A percentile compares a stretch with the other conserved stretches of the same genome.
Conservation (phyloP, 192 early-diverging fungal genomes). For the Gaertneriomyces sp. region DNA sequence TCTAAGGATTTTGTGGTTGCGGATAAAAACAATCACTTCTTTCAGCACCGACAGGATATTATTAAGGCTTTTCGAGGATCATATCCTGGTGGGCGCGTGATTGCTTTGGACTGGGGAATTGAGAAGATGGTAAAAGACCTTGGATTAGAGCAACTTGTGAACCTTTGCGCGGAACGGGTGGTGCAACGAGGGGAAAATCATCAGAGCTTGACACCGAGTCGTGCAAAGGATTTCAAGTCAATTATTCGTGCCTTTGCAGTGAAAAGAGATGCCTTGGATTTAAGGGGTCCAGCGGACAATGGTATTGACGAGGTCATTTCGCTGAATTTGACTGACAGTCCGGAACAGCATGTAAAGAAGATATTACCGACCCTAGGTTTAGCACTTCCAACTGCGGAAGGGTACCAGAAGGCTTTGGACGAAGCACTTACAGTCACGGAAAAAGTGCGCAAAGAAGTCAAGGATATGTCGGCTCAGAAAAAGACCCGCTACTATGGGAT, state of each 20-base stretch:
- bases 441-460: slow-evolving; percentile 25
- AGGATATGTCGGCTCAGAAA: slow-evolving; percentile 12
- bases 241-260: slow-evolving; percentile 58
- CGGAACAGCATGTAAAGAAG: slow-evolving; percentile 44
- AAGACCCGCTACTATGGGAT: slow-evolving; percentile 27
- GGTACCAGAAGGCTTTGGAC: slow-evolving; percentile 53
- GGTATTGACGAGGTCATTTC: slow-evolving; percentile 58
- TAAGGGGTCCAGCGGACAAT: slow-evolving; percentile 44
- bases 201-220: slow-evolving; percentile 69
- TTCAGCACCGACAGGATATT: slow-evolving; percentile 50
- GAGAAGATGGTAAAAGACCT: slow-evolving; percentile 35
- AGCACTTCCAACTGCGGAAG: slow-evolving; percentile 36
- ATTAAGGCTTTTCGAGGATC: slow-evolving; percentile 42
- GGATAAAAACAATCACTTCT: slow-evolving; percentile 73
- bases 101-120: slow-evolving; percentile 75
- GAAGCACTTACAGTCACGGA: slow-evolving; percentile 31
- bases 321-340: slow-evolving; percentile 50
- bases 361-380: slow-evolving; percentile 24
- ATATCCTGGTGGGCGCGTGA: slow-evolving; percentile 61
- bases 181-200: slow-evolving; percentile 70
- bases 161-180: slow-evolving; percentile 55
- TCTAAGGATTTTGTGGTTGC: slow-evolving; percentile 67
- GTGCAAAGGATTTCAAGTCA: slow-evolving; percentile 51
- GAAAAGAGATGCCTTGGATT: slow-evolving; percentile 53
- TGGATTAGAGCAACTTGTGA: slow-evolving; percentile 44